Evolutionary conservation across 441 rosid species (phyloP), one percentile per base, ranked within the genome.

Genomic region (Capsella rubella): DNA sequence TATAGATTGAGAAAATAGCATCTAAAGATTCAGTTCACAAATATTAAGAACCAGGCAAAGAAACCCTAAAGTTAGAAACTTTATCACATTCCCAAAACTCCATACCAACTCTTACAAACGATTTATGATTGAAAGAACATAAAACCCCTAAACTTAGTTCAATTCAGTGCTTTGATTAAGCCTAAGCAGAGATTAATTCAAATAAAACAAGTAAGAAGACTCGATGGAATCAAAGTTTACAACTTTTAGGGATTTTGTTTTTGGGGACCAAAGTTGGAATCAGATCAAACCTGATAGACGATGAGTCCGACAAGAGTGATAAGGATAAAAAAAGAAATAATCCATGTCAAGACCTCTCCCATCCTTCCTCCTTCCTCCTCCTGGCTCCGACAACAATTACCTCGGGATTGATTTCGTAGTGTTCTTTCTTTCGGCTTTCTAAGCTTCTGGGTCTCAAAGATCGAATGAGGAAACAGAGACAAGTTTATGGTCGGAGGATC

Each of bases 321-420:
- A 66, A 87, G 85, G 77, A 83, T 49, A 84, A 93, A 86, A 87
- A 95, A 90, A 64, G 97, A 86, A 70, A 85, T 66, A 18, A 93
- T 81, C 99, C 98, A 93, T 45, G 84, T 79, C 73, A 65, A 91
- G 15, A 95, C 84, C 73, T 89, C 92, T 45, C 90, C 95, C 98
- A 92, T 91, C 79, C 16, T 9, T 73, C 37, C 35, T 32, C 35
- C 37, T 21, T 34, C 72, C 45, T 63, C 65, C 67, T 39, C 54
- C 37, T 43, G 15, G 28, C 72, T 67, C 15, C 54, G 5, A 54
- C 3, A 42, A 50, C 39, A 21, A 51, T 29, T 27, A 52, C 64
- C 59, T 66, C 59, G 27, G 0, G 6, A 40, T 45, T 52, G 35
- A 52, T 65, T 45, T 7, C n/a, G 18, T 15, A 16, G 27, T 51